Evolutionary conservation across 2,329 filamentous ascomycete species (phyloP), one percentile per base, ranked within the genome.

Genomic region (Alternaria sp.): DNA sequence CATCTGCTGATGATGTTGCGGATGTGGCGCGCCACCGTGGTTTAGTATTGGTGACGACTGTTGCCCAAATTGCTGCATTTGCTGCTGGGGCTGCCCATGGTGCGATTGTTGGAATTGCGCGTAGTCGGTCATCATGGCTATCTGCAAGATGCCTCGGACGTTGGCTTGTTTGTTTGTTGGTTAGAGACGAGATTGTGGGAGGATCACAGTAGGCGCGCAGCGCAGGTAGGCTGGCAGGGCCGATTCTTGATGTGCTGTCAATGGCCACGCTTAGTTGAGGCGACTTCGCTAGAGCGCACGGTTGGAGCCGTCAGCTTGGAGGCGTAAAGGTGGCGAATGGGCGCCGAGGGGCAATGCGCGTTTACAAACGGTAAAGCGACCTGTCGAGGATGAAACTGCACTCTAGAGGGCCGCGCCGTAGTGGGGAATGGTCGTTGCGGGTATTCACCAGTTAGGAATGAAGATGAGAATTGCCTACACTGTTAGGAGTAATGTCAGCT

Each of bases 21-120:
- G 84, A 51, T 87, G 86, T 68, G 87, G 86, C 37, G 84, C 81
- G 62, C 85, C 83, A 71, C 88, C 85, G 68, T 90, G 90, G 72
- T 90, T 86, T 55, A 95, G 84, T 63, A 95, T 92, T 31, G 92
- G 91, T 33, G 91, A 95, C 4, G 88, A 88, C 78, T 94, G 86
- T 65, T 84, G 84, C 4, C 44, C 44, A 72, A 58, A 58, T n/a
- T 85, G 81, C 52, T 74, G 73, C 74, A 76, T 76, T 55, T 75
- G 74, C 74, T 87, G 90, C 66, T 81, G 80, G 46, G 90, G 90
- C 29, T 82, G 79, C 58, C 74, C 72, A 58, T 81, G 80, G 68
- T 82, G 80, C 51, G 78, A 76, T 63, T 79, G 77, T 61, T 82
- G 80, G 61, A 82, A 82, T 61, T 80, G 78, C 60, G 80, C 75